Base-by-base conservation (phyloP, 352 stramenopile species). In the Pythium pyrilobum region DNA sequence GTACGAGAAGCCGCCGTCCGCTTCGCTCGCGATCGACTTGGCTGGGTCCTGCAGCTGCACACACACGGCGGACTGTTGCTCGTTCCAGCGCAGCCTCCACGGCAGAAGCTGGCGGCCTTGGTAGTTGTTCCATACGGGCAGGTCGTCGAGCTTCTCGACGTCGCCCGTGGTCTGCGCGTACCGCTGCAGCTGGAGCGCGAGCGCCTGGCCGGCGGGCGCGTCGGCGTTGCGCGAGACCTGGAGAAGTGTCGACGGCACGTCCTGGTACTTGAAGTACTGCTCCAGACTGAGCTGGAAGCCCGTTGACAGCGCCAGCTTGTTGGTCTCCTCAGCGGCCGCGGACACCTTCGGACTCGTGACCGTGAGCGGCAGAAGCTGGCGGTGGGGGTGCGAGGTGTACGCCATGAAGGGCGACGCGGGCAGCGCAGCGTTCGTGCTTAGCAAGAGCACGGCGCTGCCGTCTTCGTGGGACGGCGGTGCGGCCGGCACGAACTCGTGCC, bases 251-350 rank as follows among this genome's bases (percentile, higher is more conserved):
- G 64, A 52, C 13, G 80, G 64, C 12, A 87, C 52, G 38, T 67
- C 64, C 20, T 74, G 68, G 44, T 87, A 89, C 48, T 71, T 71
- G 50, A 77, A 72, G 42, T 89, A 93, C 49, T 93, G 77, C 13
- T 81, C 72, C 1, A 91, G 51, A 7, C 55, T 75, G 9, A 93
- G 67, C 34, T 77, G 66, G 5, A 70, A 44, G 13, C 13, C 40
- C 0, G 60, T 62, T 5, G 65, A 67, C 10, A 79, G 54, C 39
- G 42, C 16, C 32, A 62, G 51, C 34, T 11, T 31, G 0, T 29
- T 43, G 20, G 7, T 42, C 18, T 52, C 36, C 13, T 48, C 43
- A 1, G 21, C 31, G 1, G 34, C 11, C 5, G 44, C 12, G 13
- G 11, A 15, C 10, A 66, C 9, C 11, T 47, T 43, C 15, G 36